Conservation (phyloP, 768 basidiomycete species). For the Kwoniella sp. region DNA sequence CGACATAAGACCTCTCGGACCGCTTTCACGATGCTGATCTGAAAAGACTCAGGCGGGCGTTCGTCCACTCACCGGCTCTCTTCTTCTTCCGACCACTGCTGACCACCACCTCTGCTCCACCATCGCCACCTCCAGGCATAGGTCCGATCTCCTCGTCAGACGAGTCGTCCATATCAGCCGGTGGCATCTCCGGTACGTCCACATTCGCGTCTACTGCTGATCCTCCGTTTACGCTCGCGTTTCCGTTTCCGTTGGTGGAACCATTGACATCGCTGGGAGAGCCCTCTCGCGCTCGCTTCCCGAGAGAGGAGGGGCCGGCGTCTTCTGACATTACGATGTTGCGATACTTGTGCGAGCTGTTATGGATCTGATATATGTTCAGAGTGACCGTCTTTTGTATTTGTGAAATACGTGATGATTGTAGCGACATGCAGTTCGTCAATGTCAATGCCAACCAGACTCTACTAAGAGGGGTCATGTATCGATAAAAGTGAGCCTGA, state of each 20-base stretch:
- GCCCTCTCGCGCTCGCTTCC: conserved; percentile 21
- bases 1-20: conserved; percentile 11
- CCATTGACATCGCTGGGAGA: neutral
- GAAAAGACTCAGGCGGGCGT: neutral
- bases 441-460: too few relatives aligned
- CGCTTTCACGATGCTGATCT: too few relatives aligned
- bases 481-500: conserved; percentile 3
- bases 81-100: conserved; percentile 47
- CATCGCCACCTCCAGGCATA: conserved; percentile 42
- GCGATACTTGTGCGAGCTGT: neutral
- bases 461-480: too few relatives aligned
- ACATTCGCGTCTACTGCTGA: neutral
- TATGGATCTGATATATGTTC: neutral
- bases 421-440: too few relatives aligned
- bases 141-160: conserved; percentile 53
- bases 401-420: too few relatives aligned
- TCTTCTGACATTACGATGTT: conserved; percentile 25
- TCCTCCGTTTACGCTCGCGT: neutral
- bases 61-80: conserved; percentile 47
- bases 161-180: conserved; percentile 45
- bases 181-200: conserved; percentile 48
- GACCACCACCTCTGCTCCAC: conserved; percentile 27
- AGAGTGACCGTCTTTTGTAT: too few relatives aligned
- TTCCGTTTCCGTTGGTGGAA: neutral
- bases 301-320: conserved; percentile 11